phyloP scores from a whole-genome alignment of 495 filamentous ascomycete genomes.

The Glarea lozoyensis region DNA sequence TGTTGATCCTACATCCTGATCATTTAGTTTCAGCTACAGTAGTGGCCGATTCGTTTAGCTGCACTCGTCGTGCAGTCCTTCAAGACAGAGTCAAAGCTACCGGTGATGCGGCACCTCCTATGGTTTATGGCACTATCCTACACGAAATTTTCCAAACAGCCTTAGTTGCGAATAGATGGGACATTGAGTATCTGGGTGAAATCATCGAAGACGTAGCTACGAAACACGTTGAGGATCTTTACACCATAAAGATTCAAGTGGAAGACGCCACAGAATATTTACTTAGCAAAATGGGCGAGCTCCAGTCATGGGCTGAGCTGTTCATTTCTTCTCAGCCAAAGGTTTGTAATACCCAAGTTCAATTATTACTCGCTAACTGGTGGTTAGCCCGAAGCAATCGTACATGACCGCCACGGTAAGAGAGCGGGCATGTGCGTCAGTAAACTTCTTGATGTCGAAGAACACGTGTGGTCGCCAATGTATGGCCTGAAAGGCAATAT shows the following conservation, averaged over 20 bases:
- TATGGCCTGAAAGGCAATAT: slow-evolving; percentile 97
- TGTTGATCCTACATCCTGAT: slow-evolving; percentile 91
- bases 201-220: slow-evolving; percentile 55
- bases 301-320: slow-evolving; percentile 72
- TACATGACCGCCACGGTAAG: slow-evolving; percentile 69
- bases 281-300: slow-evolving; percentile 63
- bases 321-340: slow-evolving; percentile 69
- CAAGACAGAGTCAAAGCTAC: slow-evolving; percentile 90
- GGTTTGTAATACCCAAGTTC: slow-evolving; percentile 33
- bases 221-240: slow-evolving; percentile 76
- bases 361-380: slow-evolving; percentile 13
- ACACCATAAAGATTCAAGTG: slow-evolving; percentile 68
- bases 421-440: slow-evolving; percentile 71
- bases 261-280: slow-evolving; percentile 66
- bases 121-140: slow-evolving; percentile 83
- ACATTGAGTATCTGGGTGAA: slow-evolving; percentile 49
- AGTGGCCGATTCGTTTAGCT: slow-evolving; percentile 86
- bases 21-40: slow-evolving; percentile 91
- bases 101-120: slow-evolving; percentile 61
- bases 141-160: slow-evolving; percentile 94
- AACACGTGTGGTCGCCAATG: slow-evolving; percentile 95
- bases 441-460: slow-evolving; percentile 92
- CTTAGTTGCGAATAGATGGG: slow-evolving; percentile 76
- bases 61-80: slow-evolving; percentile 79
- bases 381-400: slow-evolving; percentile 54